A percentile compares a stretch with the other conserved stretches of the same genome.
Evolutionary conservation across 164 flowering plant genomes (phyloP).

Genomic region (Pachysandra terminalis): DNA sequence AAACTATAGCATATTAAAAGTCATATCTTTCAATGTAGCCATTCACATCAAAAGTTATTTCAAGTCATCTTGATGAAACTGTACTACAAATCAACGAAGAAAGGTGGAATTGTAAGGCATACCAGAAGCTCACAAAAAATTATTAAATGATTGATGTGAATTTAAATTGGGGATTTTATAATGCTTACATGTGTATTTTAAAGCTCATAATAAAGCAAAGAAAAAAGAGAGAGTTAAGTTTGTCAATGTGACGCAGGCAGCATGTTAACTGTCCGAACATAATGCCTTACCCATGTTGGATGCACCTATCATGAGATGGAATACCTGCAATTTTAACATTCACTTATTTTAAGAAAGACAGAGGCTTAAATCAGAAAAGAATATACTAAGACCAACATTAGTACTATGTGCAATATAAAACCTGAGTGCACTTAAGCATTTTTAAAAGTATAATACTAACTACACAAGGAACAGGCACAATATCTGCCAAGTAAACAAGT

Average conservation of each 20-base stretch:
- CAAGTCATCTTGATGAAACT: too few relatives aligned
- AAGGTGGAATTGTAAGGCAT: too few relatives aligned
- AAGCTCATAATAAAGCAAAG: not conserved
- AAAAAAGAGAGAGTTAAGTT: not conserved
- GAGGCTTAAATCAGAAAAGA: not conserved
- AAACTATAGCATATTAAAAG: too few relatives aligned
- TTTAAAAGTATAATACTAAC: not conserved
- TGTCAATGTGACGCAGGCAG: not conserved
- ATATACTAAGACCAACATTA: not conserved
- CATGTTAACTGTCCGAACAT: not conserved
- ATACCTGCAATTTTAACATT: slow-evolving; percentile 59
- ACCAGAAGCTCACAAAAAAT: not conserved
- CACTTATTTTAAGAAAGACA: slow-evolving; percentile 7
- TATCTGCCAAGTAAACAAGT: too few relatives aligned
- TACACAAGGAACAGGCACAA: too few relatives aligned
- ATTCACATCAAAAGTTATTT: too few relatives aligned
- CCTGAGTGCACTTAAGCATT: not conserved
- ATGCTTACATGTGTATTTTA: not conserved
- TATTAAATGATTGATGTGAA: not conserved
- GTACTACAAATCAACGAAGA: too few relatives aligned
- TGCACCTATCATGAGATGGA: slow-evolving; percentile 80
- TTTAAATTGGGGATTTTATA: not conserved
- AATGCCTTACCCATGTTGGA: slow-evolving; percentile 60
- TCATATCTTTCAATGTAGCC: too few relatives aligned
- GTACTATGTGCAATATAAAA: not conserved